Evolutionary conservation across 768 basidiomycete species (phyloP).

Genomic region (Lactifluus hygrophoroides): DNA sequence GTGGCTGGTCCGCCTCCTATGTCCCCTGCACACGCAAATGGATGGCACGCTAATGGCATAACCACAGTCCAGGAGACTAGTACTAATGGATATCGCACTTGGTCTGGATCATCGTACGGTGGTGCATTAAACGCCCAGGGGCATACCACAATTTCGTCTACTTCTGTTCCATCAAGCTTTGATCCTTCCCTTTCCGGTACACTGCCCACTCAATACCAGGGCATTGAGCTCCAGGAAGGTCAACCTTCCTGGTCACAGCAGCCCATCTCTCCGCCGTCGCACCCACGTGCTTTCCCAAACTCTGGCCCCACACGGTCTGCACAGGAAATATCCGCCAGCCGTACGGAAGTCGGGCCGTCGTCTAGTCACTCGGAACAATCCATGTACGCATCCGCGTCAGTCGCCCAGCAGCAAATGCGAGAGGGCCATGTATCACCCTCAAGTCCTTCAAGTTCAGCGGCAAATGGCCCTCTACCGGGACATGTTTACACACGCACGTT

Average conservation of each 20-base stretch:
- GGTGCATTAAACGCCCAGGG: constrained; percentile 11
- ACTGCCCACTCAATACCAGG: constrained; percentile 11
- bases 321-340: constrained; percentile 1
- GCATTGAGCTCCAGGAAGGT: constrained; percentile 14
- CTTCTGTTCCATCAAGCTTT: constrained; percentile 10
- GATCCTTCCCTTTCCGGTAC: constrained; percentile 13
- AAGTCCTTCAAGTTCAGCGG: constrained; percentile 27
- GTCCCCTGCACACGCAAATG: constrained; percentile 8
- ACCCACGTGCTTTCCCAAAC: constrained; percentile 8
- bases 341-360: not conserved
- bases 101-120: constrained; percentile 10
- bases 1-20: constrained; percentile 5
- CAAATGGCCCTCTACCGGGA: constrained; percentile 44
- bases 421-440: constrained; percentile 23
- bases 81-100: constrained; percentile 16
- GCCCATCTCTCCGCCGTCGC: constrained; percentile 13
- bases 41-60: constrained; percentile 9
- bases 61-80: constrained; percentile 9
- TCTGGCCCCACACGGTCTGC: not conserved
- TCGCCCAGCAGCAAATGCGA: constrained; percentile 21
- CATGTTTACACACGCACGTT: constrained; percentile 79
- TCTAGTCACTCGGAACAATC: constrained; percentile 19
- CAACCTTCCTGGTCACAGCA: constrained; percentile 18
- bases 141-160: constrained; percentile 3
- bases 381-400: constrained; percentile 20